phyloP scores from a whole-genome alignment of 148 eudicot species.

The Chenopodium album region DNA sequence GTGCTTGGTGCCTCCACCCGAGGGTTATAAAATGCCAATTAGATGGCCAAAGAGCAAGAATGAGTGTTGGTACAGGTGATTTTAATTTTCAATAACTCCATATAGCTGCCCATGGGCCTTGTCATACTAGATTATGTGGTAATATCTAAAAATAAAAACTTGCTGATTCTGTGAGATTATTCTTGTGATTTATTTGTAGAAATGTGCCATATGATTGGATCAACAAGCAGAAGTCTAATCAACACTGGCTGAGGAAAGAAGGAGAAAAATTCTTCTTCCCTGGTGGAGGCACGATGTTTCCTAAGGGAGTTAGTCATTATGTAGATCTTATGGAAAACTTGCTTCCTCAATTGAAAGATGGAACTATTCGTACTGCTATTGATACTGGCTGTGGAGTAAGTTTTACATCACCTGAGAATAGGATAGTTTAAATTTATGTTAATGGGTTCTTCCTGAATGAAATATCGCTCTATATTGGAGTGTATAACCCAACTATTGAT shows the following conservation, averaged over 20 bases:
- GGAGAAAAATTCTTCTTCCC: conserved; percentile 95
- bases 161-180: not conserved
- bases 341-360: conserved; percentile 88
- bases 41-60: conserved; percentile 95
- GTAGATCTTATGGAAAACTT: conserved; percentile 80
- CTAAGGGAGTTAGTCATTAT: conserved; percentile 69
- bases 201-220: conserved; percentile 99
- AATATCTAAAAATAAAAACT: not conserved
- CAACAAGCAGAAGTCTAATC: conserved; percentile 87
- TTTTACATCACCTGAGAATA: not conserved
- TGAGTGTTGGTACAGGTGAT: conserved; percentile 97
- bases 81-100: not conserved
- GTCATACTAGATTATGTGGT: not conserved
- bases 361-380: conserved; percentile 88
- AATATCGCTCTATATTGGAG: not conserved
- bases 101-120: not conserved
- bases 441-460: not conserved
- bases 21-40: conserved; percentile 84
- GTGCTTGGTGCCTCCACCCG: conserved; percentile 93
- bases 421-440: not conserved
- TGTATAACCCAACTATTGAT: not conserved
- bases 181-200: conserved; percentile 35
- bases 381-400: conserved; percentile 99
- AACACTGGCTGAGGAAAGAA: conserved; percentile 89
- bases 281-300: conserved; percentile 99